Evolutionary conservation across 2,329 filamentous ascomycete genomes (phyloP), one percentile per base, ranked within the genome.

Genomic region (Calonectria hawksworthii): DNA sequence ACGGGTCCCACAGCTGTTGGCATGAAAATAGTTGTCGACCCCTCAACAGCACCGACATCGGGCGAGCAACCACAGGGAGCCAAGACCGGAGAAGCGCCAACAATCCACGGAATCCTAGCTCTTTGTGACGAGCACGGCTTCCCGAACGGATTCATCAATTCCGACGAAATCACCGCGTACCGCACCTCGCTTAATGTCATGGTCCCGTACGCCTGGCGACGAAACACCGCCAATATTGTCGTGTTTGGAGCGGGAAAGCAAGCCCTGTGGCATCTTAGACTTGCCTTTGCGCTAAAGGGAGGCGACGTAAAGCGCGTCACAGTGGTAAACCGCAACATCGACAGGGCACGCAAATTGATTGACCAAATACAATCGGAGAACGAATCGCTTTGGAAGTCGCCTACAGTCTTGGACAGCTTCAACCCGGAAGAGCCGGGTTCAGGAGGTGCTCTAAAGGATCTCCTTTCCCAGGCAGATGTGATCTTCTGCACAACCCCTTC

Each of bases 201-300:
- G 65, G 87, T 93, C 79, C 89, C 93, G 28, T 91, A 91, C 82
- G 87, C 90, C 21, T 84, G 78, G 74, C 76, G 82, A 72, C 36
- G 71, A 30, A 44, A 59, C 2, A 78, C 82, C 0, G 68, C 91
- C 78, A 91, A 90, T 21, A 79, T 94, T 2, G 88, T 92, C 6
- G 89, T 94, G 36, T 95, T 95, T 78, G 93, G 93, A 1, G 93
- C 92, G 0, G 93, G 93, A 36, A 92, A 90, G 76, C 93, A 94
- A 83, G 93, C 93, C 0, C 91, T 93, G 80, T 95, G 93, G 93
- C 93, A 94, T 79, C 90, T 93, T 11, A 89, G 92, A 0, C 88
- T 95, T 8, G 91, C 93, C 0, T 83, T 95, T 2, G 85, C 93
- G 3, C 86, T 94, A 0, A 74, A 82, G 4, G 82, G 82, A 0